Conservation (phyloP, 1,284 basidiomycete genomes). For the Grifola frondosa region DNA sequence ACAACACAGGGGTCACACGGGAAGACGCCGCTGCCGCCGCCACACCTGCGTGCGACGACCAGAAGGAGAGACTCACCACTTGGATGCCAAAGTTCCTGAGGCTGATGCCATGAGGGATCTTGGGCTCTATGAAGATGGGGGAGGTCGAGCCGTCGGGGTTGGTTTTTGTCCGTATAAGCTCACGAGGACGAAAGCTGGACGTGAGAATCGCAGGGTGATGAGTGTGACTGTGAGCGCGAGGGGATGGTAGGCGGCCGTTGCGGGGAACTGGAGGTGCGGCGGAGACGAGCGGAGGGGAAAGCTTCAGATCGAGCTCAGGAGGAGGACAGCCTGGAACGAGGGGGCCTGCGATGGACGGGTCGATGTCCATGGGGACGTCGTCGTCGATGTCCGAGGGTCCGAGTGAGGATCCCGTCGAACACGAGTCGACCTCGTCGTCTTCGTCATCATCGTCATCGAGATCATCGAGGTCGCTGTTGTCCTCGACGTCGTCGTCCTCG, state of each 20-base stretch:
- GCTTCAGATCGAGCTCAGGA: constrained; percentile 14
- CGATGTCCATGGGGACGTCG: constrained; percentile 29
- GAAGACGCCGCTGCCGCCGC: constrained; percentile 17
- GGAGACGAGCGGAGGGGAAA: constrained; percentile 15
- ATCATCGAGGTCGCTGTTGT: constrained; percentile 38
- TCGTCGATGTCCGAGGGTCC: constrained; percentile 31
- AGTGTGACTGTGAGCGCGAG: constrained; percentile 16
- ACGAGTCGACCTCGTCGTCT: no score
- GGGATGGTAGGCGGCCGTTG: constrained; percentile 12
- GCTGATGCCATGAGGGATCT: constrained; percentile 73
- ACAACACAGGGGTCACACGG: no score
- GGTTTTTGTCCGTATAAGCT: constrained; percentile 35
- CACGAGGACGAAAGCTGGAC: constrained; percentile 37
- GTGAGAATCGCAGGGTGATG: constrained; percentile 28
- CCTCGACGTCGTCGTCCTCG: constrained; percentile 28
- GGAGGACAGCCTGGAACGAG: constrained; percentile 18
- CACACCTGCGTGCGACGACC: constrained; percentile 16
- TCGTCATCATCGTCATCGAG: constrained; percentile 34
- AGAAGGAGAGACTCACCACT: constrained; percentile 52
- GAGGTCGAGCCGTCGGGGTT: constrained; percentile 37
- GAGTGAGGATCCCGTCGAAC: constrained; percentile 34
- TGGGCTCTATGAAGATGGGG: constrained; percentile 65
- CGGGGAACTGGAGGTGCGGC: constrained; percentile 11
- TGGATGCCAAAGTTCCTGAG: constrained; percentile 83
- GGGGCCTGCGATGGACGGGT: constrained; percentile 25